Percentiles rank a stretch among this genome's conserved stretches.
These are phyloP conservation scores for Oidiodendron maius DNA, from an alignment of 495 filamentous ascomycete genomes.

Conservation along the genomic window DNA sequence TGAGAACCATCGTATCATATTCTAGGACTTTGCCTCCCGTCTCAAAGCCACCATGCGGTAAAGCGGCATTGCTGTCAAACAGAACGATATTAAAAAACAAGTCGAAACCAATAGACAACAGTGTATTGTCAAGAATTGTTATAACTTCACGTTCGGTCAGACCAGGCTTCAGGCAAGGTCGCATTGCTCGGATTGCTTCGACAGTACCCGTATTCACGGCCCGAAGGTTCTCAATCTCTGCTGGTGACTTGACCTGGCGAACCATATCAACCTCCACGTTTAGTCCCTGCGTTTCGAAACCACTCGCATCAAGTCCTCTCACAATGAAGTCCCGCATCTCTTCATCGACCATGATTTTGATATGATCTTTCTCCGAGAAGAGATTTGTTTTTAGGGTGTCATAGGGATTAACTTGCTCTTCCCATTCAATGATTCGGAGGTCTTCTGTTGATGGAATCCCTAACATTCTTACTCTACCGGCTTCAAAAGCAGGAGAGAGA, in stretches of 20 bases:
- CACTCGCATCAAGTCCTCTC: conserved; percentile 36
- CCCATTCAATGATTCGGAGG: conserved; percentile 43
- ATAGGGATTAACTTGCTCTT: conserved; percentile 55
- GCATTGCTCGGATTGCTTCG: conserved; percentile 46
- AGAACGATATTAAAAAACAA: conserved; percentile 53
- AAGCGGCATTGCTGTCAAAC: conserved; percentile 48
- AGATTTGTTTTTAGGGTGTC: conserved; percentile 27
- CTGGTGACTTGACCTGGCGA: conserved; percentile 41
- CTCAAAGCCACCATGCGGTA: conserved; percentile 48
- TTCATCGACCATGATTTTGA: conserved; percentile 49
- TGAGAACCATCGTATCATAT: conserved; percentile 45
- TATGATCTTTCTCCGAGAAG: conserved; percentile 7
- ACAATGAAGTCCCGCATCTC: conserved; percentile 52
- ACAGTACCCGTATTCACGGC: conserved; percentile 54
- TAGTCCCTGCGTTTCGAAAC: conserved; percentile 42
- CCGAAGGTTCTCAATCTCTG: conserved; percentile 43
- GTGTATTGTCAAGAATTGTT: conserved; percentile 39
- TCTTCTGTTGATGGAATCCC: conserved; percentile 40
- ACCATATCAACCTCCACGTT: conserved; percentile 42
- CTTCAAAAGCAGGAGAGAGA: conserved; percentile 48
- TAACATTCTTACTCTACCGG: conserved; percentile 42
- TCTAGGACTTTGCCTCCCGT: conserved; percentile 40
- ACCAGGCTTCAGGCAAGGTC: conserved; percentile 42
- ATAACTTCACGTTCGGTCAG: conserved; percentile 46
- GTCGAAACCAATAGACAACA: conserved; percentile 39